Percentiles rank a stretch among this genome's conserved stretches.
Evolutionary conservation across 1,139 yeast species (phyloP).

Genomic region (Saccharomyces hybrid): DNA sequence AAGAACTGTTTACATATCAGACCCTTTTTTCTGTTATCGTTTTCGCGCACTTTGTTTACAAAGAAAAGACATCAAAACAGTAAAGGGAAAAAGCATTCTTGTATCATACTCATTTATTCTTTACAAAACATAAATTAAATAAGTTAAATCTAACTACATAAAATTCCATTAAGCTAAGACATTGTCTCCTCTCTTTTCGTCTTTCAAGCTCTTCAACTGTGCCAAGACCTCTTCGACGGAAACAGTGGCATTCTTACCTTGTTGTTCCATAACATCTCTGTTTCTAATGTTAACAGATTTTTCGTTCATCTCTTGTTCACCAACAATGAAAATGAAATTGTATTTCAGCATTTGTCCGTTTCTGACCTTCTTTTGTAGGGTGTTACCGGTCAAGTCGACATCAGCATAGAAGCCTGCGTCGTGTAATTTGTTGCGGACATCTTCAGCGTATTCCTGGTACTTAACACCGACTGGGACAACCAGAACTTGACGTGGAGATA

Average conservation of each 20-base stretch:
- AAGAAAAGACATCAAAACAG: too few relatives aligned
- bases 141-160: not conserved
- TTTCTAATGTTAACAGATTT: conserved; percentile 83
- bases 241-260: conserved; percentile 82
- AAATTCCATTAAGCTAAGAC: conserved; percentile 22
- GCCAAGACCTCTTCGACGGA: conserved; percentile 60
- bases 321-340: conserved; percentile 92
- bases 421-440: conserved; percentile 62
- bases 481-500: conserved; percentile 91
- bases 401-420: conserved; percentile 76
- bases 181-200: conserved; percentile 64
- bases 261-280: conserved; percentile 80
- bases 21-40: not conserved
- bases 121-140: not conserved
- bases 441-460: conserved; percentile 80
- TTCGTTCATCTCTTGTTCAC: conserved; percentile 80
- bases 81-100: not conserved
- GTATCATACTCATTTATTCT: not conserved
- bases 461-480: conserved; percentile 95
- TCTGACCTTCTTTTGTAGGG: conserved; percentile 94
- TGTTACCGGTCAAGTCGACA: conserved; percentile 87
- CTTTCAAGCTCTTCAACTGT: conserved; percentile 57
- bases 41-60: not conserved
- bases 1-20: not conserved
- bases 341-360: conserved; percentile 88